These are phyloP conservation scores for Salvia splendens DNA, from an alignment of 257 asterid genomes.

Conservation along the genomic window DNA sequence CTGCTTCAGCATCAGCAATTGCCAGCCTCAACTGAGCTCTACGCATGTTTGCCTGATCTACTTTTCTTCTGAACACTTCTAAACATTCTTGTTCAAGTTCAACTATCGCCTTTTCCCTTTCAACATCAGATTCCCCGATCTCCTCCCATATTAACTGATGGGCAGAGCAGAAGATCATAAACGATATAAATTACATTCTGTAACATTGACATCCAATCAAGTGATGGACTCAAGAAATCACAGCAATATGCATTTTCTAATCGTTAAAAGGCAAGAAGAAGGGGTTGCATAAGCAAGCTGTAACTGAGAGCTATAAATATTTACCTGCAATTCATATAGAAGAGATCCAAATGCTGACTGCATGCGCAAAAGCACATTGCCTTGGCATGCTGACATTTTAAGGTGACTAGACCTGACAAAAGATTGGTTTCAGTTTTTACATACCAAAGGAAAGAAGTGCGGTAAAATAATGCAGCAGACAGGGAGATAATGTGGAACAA, in stretches of 20 bases:
- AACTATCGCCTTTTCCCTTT: constrained; percentile 62
- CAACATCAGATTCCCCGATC: constrained; percentile 81
- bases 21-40: constrained; percentile 86
- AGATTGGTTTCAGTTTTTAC: constrained; percentile 10
- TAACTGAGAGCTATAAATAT: constrained; percentile 1
- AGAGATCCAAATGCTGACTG: constrained; percentile 73
- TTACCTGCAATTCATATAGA: constrained; percentile 77
- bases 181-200: constrained; percentile 7
- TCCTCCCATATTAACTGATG: constrained; percentile 90
- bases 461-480: not conserved
- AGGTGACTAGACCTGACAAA: constrained; percentile 39
- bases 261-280: not conserved
- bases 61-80: constrained; percentile 81
- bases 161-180: constrained; percentile 9
- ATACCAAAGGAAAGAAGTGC: not conserved
- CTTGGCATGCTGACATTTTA: constrained; percentile 46
- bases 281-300: not conserved
- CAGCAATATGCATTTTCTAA: not conserved
- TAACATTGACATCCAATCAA: constrained; percentile 11
- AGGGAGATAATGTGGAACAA: not conserved
- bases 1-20: constrained; percentile 92
- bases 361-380: constrained; percentile 49
- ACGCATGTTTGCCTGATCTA: constrained; percentile 75
- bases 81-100: constrained; percentile 85
- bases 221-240: not conserved